Conservation (phyloP, 2,329 filamentous ascomycete species). For the Fonsecaea pugnacius region DNA sequence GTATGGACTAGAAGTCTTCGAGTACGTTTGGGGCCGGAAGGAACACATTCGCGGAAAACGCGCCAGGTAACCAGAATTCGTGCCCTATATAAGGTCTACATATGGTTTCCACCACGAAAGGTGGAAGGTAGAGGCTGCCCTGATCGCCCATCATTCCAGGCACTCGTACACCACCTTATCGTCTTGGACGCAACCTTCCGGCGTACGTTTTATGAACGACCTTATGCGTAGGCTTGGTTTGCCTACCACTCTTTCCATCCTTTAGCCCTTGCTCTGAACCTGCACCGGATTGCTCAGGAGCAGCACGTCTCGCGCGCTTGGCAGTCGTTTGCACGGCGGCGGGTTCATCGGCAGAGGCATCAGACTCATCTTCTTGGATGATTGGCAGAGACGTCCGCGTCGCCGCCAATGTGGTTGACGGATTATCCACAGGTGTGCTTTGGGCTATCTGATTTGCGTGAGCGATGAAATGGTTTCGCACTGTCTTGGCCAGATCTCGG, state of each 20-base stretch:
- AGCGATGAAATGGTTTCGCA: slow-evolving; percentile 45
- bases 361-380: slow-evolving; percentile 10
- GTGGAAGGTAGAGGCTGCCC: too few species aligned
- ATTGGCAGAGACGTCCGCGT: slow-evolving; percentile 16
- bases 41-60: too few species aligned
- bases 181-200: not conserved
- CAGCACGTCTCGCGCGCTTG: slow-evolving; percentile 16
- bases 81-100: too few species aligned
- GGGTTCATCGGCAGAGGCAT: slow-evolving; percentile 11
- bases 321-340: slow-evolving; percentile 18
- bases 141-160: too few species aligned
- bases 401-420: slow-evolving; percentile 7
- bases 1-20: too few species aligned
- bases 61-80: too few species aligned
- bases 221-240: not conserved
- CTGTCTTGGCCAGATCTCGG: slow-evolving; percentile 45
- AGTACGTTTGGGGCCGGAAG: too few species aligned
- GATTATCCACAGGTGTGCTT: slow-evolving; percentile 14
- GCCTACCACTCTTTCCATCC: not conserved
- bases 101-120: too few species aligned
- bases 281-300: not conserved
- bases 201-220: not conserved
- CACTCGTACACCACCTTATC: not conserved
- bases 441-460: slow-evolving; percentile 38
- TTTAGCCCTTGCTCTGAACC: not conserved